Evolutionary conservation across 768 basidiomycete genomes (phyloP).

Genomic region (Paxillus rubicundulus): DNA sequence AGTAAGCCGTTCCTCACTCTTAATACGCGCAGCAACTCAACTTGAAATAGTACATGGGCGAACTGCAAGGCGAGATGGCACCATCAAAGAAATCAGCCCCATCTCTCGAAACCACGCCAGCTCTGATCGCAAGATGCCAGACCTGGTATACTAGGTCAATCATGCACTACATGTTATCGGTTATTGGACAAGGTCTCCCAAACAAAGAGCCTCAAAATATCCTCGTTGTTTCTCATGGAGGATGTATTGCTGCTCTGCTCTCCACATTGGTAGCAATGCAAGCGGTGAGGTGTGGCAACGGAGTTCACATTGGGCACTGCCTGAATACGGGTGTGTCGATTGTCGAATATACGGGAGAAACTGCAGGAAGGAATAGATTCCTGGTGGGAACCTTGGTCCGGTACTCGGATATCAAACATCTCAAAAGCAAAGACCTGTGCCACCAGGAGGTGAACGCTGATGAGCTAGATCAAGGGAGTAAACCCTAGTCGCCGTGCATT

Average conservation of each 20-base stretch:
- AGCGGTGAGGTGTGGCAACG: conserved; percentile 35
- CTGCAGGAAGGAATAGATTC: conserved; percentile 5
- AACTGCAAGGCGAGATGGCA: conserved; percentile 49
- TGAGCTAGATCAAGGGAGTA: conserved; percentile 21
- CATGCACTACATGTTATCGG: conserved; percentile 26
- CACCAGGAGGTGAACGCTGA: conserved; percentile 54
- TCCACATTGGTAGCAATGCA: conserved; percentile 43
- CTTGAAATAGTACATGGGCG: conserved; percentile 53
- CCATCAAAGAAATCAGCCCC: conserved; percentile 16
- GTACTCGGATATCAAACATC: conserved; percentile 57
- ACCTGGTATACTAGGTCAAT: conserved; percentile 62
- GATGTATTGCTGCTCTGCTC: conserved; percentile 55
- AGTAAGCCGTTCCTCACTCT: conserved; percentile 37
- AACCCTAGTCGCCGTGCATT: not conserved
- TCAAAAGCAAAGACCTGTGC: conserved; percentile 31
- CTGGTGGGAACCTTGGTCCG: conserved; percentile 42
- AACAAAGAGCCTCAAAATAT: conserved; percentile 35
- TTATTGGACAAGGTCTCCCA: conserved; percentile 21
- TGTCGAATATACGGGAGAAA: conserved; percentile 48
- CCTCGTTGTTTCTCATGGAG: conserved; percentile 68
- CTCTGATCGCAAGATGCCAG: conserved; percentile 48
- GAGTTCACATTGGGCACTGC: conserved; percentile 23
- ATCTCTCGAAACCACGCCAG: conserved; percentile 26
- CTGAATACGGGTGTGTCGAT: conserved; percentile 44
- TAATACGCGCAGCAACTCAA: not conserved